Conservation (phyloP, 2,329 filamentous ascomycete species). For the Phaeosphaeriaceae sp. region DNA sequence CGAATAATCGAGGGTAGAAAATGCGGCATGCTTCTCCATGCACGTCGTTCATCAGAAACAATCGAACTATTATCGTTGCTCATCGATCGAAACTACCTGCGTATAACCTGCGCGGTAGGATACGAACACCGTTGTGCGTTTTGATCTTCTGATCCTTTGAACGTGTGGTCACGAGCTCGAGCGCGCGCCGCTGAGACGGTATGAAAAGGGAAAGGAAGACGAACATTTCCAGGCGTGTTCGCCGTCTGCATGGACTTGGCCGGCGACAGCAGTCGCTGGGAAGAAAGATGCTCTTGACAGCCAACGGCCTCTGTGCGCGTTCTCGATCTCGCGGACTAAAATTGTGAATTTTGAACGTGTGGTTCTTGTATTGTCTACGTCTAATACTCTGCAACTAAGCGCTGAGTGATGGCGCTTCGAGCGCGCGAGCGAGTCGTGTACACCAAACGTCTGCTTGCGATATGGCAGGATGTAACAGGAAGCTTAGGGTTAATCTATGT, state of each 20-base stretch:
- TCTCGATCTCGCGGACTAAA: neutral
- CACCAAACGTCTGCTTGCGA: constrained; percentile 3
- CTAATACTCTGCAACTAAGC: constrained; percentile 37
- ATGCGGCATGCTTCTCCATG: neutral
- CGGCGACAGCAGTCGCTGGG: neutral
- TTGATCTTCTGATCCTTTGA: neutral
- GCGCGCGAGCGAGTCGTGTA: constrained; percentile 17
- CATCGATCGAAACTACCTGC: neutral
- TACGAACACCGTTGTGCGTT: neutral
- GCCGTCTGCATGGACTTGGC: neutral
- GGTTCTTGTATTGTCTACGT: constrained; percentile 37
- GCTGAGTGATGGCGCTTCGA: constrained; percentile 1
- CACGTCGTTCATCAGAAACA: neutral
- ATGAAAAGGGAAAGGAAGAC: neutral
- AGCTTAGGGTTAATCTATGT: constrained; percentile 10
- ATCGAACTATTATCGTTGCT: neutral
- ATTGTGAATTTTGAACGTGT: constrained; percentile 16
- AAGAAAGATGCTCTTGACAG: neutral
- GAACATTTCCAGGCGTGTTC: neutral
- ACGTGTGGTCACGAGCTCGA: neutral
- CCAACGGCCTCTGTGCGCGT: neutral
- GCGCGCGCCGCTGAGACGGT: neutral
- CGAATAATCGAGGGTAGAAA: neutral
- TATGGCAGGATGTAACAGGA: constrained; percentile 7
- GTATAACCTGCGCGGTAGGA: neutral